Conservation (phyloP, 1,139 yeast genomes). For the Blastobotrys capitulatus region DNA sequence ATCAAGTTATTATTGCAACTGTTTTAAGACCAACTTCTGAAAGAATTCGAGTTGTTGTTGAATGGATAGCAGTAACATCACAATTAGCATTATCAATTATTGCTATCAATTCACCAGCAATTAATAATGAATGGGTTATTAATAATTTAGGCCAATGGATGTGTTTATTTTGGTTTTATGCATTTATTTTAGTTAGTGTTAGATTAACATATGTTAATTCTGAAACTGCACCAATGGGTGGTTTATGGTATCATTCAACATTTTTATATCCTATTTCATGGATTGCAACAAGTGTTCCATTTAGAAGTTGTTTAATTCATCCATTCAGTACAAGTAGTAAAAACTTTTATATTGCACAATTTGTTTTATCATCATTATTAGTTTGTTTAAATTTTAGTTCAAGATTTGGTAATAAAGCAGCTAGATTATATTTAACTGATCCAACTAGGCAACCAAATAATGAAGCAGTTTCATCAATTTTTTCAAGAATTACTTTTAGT, state of each 20-base stretch:
- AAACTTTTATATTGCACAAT: constrained; percentile 31
- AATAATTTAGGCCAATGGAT: constrained; percentile 8
- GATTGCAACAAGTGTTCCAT: constrained; percentile 47
- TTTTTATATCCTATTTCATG: constrained; percentile 50
- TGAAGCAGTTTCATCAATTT: constrained; percentile 60
- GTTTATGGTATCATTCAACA: constrained; percentile 64
- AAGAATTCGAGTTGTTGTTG: constrained; percentile 24
- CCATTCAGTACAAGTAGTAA: constrained; percentile 35
- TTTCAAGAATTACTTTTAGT: constrained; percentile 58
- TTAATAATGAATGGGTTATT: constrained; percentile 21
- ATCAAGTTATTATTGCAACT: constrained; percentile 22
- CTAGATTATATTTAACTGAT: constrained; percentile 32
- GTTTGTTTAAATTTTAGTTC: constrained; percentile 55
- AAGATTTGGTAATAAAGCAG: constrained; percentile 47
- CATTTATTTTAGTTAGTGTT: constrained; percentile 44
- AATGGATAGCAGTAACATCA: constrained; percentile 30
- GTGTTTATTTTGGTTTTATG: constrained; percentile 49
- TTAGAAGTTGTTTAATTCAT: constrained; percentile 59
- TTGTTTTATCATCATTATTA: constrained; percentile 39
- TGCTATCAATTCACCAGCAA: constrained; percentile 36
- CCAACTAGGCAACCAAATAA: constrained; percentile 58
- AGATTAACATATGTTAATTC: constrained; percentile 46
- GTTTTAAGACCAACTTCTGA: constrained; percentile 27
- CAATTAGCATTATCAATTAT: constrained; percentile 31
- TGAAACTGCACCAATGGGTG: constrained; percentile 28